Evolutionary conservation across 179 eudicot species (phyloP), one percentile per base, ranked within the genome.

Genomic region (Beta lomatogona): DNA sequence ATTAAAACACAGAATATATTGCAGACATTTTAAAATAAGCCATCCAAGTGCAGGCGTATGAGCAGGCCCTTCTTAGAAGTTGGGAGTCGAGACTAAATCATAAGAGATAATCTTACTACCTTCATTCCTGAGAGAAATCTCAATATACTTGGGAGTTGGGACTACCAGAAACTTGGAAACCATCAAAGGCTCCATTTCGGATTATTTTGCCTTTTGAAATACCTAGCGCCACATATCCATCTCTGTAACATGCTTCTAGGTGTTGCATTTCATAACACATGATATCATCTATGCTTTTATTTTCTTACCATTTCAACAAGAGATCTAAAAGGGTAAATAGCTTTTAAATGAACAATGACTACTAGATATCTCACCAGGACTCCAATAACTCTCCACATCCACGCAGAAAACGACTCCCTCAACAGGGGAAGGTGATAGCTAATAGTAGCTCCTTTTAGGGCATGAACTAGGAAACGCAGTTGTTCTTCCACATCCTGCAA

Each of bases 401-500:
- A 97, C 78, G 85, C 83, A 81, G 97, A 89, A 87, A 97, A 84
- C 12, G 97, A 92, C 60, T 86, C 89, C 79, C 90, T 93, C 71
- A 97, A 82, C 79, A 92, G 81, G 48, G 99, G 93, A 80, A 94
- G 85, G 63, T 76, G 84, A 82, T 77, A 45, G 74, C 78, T 76
- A 71, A 94, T 73, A 69, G 79, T 78, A 59, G 90, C 90, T 78
- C 91, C 93, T 87, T 87, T 83, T 12, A 93, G 68, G 10, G 78
- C 84, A 83, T 94, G 93, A 79, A 86, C 77, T 48, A 96, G 83
- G 82, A 89, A 94, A 72, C 85, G 87, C 82, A 96, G 91, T 83
- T 96, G 98, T 82, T 94, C 97, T 89, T 94, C 94, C 70, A 92
- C 92, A 76, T 90, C 95, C 68, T 86, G 82, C 87, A 93, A 78